phyloP scores from a whole-genome alignment of 1,139 yeast genomes.

The Diutina rugosa region DNA sequence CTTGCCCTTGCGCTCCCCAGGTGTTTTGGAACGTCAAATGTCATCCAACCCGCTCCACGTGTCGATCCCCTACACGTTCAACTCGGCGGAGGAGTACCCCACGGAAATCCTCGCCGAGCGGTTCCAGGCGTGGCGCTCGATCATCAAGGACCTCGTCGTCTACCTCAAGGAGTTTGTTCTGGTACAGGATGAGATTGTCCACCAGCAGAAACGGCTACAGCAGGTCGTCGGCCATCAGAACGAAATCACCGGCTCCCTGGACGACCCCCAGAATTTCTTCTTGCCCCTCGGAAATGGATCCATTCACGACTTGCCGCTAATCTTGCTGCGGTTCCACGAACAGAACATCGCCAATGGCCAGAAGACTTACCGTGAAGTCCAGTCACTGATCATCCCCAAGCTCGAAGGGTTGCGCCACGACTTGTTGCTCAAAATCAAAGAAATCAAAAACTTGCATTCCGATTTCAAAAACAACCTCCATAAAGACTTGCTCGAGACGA shows the following conservation, averaged over 20 bases:
- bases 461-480: conserved; percentile 72
- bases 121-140: conserved; percentile 76
- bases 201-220: conserved; percentile 72
- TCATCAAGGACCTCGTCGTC: conserved; percentile 59
- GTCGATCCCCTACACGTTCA: conserved; percentile 7
- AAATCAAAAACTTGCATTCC: conserved; percentile 66
- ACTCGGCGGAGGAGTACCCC: conserved; percentile 29
- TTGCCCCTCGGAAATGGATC: conserved; percentile 73
- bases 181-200: conserved; percentile 76
- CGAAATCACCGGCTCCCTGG: conserved; percentile 13
- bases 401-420: conserved; percentile 79
- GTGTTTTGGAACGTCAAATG: not conserved
- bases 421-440: conserved; percentile 71
- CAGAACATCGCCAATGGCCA: conserved; percentile 56
- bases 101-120: conserved; percentile 78
- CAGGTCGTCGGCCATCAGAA: conserved; percentile 48
- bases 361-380: conserved; percentile 60
- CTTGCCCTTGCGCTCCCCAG: not conserved
- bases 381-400: conserved; percentile 60
- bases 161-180: conserved; percentile 72
- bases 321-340: conserved; percentile 64
- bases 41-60: conserved; percentile 7
- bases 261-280: conserved; percentile 30
- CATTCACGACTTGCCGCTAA: conserved; percentile 66
- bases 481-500: conserved; percentile 57